Evolutionary conservation across 139 green algal genomes (phyloP).

Genomic region (Mychonastes homosphaera): DNA sequence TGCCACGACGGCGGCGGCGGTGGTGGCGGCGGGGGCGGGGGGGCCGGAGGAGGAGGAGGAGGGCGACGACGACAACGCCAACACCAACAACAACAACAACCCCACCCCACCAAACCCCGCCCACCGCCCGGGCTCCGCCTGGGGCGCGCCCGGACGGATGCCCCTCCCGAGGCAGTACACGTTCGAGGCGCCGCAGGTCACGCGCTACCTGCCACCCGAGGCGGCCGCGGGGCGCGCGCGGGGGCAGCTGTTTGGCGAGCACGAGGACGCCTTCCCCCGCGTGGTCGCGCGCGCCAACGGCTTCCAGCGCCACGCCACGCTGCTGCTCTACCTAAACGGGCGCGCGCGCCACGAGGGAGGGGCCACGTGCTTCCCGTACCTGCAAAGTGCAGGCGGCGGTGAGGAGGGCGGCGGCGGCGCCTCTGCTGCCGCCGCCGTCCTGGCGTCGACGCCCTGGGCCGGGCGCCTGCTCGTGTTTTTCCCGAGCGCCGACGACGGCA

Average conservation of each 20-base stretch:
- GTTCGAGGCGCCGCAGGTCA: slow-evolving; percentile 57
- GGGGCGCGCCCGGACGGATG: slow-evolving; percentile 32
- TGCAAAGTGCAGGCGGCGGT: no score
- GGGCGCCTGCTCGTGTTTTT: slow-evolving; percentile 70
- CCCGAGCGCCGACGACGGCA: slow-evolving; percentile 50
- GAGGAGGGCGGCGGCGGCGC: no score
- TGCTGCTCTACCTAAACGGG: slow-evolving; percentile 72
- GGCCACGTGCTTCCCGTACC: no score
- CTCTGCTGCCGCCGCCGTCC: no score
- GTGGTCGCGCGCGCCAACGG: slow-evolving; percentile 42
- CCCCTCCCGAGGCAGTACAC: slow-evolving; percentile 39
- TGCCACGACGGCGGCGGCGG: slow-evolving; percentile 3
- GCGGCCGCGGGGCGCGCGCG: slow-evolving; percentile 37
- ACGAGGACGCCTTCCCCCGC: slow-evolving; percentile 60
- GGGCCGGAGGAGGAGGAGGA: slow-evolving; percentile 15
- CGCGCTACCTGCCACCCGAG: slow-evolving; percentile 37
- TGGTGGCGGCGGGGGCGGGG: slow-evolving; percentile 10
- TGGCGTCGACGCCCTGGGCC: no score
- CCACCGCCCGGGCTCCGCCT: no score
- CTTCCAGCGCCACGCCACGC: slow-evolving; percentile 61
- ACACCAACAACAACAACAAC: not conserved
- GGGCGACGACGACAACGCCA: not conserved
- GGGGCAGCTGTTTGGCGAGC: slow-evolving; percentile 46
- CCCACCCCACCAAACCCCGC: not conserved
- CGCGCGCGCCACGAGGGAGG: no score